phyloP scores from a whole-genome alignment of 441 rosid species.

The Adansonia gregorii region DNA sequence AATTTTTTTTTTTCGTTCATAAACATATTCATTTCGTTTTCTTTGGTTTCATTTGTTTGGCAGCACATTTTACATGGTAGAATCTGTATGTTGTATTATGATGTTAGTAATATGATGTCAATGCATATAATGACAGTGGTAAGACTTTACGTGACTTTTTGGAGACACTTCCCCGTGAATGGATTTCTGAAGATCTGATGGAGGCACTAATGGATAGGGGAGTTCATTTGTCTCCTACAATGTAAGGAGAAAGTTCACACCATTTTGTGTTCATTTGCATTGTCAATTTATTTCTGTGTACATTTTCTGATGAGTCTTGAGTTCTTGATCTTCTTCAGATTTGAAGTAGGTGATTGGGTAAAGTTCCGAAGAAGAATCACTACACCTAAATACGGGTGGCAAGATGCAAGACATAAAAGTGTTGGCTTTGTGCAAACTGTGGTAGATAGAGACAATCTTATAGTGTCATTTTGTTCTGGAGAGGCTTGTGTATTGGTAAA shows the following conservation, averaged over 20 bases:
- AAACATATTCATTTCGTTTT: background rate
- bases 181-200: constrained; percentile 98
- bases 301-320: background rate
- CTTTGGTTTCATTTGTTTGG: background rate
- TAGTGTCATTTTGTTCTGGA: constrained; percentile 93
- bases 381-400: constrained; percentile 89
- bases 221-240: constrained; percentile 87
- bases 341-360: constrained; percentile 97
- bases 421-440: constrained; percentile 98
- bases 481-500: constrained; percentile 79
- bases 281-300: background rate
- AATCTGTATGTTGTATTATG: constrained; percentile 17
- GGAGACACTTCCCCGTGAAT: constrained; percentile 98
- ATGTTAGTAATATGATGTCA: constrained; percentile 25
- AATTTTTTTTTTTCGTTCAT: background rate
- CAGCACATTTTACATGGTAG: background rate
- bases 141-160: constrained; percentile 88
- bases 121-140: constrained; percentile 57
- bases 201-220: constrained; percentile 83
- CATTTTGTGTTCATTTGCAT: constrained; percentile 20
- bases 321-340: constrained; percentile 49
- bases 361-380: constrained; percentile 84
- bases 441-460: constrained; percentile 72
- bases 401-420: constrained; percentile 89
- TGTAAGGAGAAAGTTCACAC: constrained; percentile 53